Percentiles rank a stretch among this genome's conserved stretches.
Evolutionary conservation across 75 land plant species (phyloP).

Genomic region (Cryptomeria japonica): DNA sequence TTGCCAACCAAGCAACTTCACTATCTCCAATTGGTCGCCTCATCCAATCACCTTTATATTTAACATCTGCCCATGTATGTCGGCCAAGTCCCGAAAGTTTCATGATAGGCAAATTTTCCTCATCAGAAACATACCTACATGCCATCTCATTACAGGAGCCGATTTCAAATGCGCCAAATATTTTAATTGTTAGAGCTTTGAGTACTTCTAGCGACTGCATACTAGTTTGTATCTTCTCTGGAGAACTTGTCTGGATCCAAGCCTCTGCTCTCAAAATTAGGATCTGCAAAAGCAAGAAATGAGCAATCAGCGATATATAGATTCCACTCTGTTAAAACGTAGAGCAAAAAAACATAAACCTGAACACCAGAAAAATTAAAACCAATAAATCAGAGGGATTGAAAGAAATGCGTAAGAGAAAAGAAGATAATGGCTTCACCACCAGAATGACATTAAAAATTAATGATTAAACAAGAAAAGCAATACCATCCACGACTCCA

Average conservation of each 20-base stretch:
- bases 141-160: not conserved
- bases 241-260: slow-evolving; percentile 58
- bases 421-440: not conserved
- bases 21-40: slow-evolving; percentile 72
- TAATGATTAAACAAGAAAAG: not conserved
- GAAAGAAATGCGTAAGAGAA: not conserved
- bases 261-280: slow-evolving; percentile 78
- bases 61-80: slow-evolving; percentile 45
- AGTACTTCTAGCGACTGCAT: slow-evolving; percentile 50
- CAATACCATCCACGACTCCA: not conserved
- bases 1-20: slow-evolving; percentile 84
- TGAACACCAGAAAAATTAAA: not conserved
- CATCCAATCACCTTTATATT: slow-evolving; percentile 97
- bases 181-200: slow-evolving; percentile 40
- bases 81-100: slow-evolving; percentile 48
- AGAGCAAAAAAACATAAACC: not conserved
- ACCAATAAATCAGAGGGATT: not conserved
- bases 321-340: not conserved
- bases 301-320: not conserved
- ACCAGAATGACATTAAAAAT: not conserved
- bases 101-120: slow-evolving; percentile 37
- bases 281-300: slow-evolving; percentile 50
- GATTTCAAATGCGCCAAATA: slow-evolving; percentile 41
- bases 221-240: slow-evolving; percentile 42
- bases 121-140: slow-evolving; percentile 7